A percentile compares a stretch with the other conserved stretches of the same genome.
phyloP scores from a whole-genome alignment of 305 asterid species.

The Plantago lanceolata region DNA sequence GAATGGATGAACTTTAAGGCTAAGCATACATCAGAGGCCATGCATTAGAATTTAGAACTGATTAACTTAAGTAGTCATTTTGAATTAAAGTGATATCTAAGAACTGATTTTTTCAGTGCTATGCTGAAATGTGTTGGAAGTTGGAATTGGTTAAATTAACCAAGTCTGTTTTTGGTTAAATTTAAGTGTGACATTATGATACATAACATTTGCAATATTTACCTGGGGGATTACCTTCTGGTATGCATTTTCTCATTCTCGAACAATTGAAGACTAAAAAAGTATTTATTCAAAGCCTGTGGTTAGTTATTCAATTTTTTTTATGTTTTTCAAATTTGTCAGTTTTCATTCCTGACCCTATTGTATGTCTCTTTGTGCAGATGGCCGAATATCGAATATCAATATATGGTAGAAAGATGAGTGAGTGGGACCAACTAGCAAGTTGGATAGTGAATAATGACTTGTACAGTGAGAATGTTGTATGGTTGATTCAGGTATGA shows the following conservation, averaged over 20 bases:
- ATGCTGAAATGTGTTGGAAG: no score
- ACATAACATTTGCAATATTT: neutral
- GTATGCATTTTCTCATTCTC: neutral
- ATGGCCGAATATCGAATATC: constrained; percentile 94
- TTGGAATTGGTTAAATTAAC: neutral
- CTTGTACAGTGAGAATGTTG: constrained; percentile 85
- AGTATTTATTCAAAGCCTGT: neutral
- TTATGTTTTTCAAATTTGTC: neutral
- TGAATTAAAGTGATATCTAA: neutral
- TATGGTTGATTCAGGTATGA: constrained; percentile 95
- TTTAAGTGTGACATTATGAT: no score
- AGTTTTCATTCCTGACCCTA: constrained; percentile 17
- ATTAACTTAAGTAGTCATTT: neutral
- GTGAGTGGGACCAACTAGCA: constrained; percentile 97
- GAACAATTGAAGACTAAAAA: neutral
- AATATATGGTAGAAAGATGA: constrained; percentile 88
- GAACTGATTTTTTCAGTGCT: neutral
- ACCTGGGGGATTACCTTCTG: neutral
- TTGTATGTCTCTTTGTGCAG: constrained; percentile 41
- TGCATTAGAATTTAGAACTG: neutral
- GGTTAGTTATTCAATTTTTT: neutral
- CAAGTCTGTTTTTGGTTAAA: no score
- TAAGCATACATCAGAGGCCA: neutral
- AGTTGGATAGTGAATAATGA: constrained; percentile 96
- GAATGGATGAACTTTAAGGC: neutral